phyloP scores from a whole-genome alignment of 2,329 filamentous ascomycete species.

The Ophiocordyceps sinensis region DNA sequence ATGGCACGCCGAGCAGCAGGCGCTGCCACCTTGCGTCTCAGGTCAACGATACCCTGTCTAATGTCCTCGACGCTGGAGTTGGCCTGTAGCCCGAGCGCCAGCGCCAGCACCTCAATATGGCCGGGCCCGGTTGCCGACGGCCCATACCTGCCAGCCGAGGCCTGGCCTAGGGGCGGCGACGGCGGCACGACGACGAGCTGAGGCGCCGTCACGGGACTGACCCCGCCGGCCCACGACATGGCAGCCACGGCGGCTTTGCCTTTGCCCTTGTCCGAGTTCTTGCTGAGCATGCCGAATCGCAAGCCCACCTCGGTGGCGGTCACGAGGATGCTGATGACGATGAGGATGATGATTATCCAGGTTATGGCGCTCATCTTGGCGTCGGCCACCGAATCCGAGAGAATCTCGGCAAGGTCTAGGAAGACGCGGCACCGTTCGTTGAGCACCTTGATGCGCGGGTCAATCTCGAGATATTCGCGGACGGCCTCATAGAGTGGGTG shows the following conservation, averaged over 20 bases:
- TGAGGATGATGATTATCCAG: slow-evolving; percentile 95
- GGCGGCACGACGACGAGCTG: slow-evolving; percentile 7
- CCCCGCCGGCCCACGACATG: slow-evolving; percentile 5
- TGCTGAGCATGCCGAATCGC: slow-evolving; percentile 59
- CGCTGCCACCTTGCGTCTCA: slow-evolving; percentile 14
- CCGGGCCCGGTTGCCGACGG: slow-evolving; percentile 7
- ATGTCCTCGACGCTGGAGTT: slow-evolving; percentile 22
- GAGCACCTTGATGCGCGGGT: slow-evolving; percentile 86
- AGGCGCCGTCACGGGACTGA: slow-evolving; percentile 5
- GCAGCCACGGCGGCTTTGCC: slow-evolving; percentile 5
- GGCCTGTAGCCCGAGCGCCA: slow-evolving; percentile 16
- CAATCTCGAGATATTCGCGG: slow-evolving; percentile 94
- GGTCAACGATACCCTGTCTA: slow-evolving; percentile 15
- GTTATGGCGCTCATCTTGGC: slow-evolving; percentile 93
- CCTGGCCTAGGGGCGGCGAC: background rate
- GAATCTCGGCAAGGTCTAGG: slow-evolving; percentile 86
- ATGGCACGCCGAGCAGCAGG: too few relatives aligned
- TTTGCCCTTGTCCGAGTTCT: slow-evolving; percentile 6
- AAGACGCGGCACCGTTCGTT: slow-evolving; percentile 97
- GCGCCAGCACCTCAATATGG: slow-evolving; percentile 20
- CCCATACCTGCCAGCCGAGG: background rate
- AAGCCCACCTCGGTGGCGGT: slow-evolving; percentile 82
- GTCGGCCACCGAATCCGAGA: slow-evolving; percentile 83
- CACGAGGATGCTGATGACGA: slow-evolving; percentile 78
- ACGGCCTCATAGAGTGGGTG: slow-evolving; percentile 90